phyloP scores from a whole-genome alignment of 345 rosid species.

The Populus pruinosa region DNA sequence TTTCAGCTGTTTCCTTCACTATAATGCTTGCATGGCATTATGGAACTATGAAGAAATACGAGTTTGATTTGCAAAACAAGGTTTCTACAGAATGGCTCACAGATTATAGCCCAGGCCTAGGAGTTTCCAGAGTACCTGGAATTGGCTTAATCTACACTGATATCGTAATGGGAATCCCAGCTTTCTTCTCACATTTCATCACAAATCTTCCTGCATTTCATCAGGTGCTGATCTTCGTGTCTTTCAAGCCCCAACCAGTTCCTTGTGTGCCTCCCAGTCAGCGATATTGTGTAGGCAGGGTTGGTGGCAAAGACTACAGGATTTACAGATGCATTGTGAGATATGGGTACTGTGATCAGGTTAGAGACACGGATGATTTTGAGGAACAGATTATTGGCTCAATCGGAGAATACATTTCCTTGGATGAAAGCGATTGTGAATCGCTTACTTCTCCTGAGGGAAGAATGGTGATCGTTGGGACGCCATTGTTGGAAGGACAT shows the following conservation, averaged over 20 bases:
- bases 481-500: slow-evolving; percentile 18
- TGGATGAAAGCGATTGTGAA: slow-evolving; percentile 43
- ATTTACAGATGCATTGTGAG: slow-evolving; percentile 55
- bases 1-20: slow-evolving; percentile 34
- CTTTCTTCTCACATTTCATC: slow-evolving; percentile 61
- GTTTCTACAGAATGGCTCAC: slow-evolving; percentile 58
- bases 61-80: slow-evolving; percentile 53
- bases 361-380: slow-evolving; percentile 45
- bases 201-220: slow-evolving; percentile 61
- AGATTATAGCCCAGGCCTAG: slow-evolving; percentile 41
- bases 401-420: slow-evolving; percentile 51
- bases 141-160: slow-evolving; percentile 53
- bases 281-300: slow-evolving; percentile 48
- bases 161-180: slow-evolving; percentile 50
- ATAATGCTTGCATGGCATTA: slow-evolving; percentile 60
- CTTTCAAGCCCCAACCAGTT: slow-evolving; percentile 54
- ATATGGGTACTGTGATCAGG: slow-evolving; percentile 49
- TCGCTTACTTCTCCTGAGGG: slow-evolving; percentile 29
- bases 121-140: slow-evolving; percentile 60
- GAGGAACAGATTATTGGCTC: slow-evolving; percentile 51
- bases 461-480: slow-evolving; percentile 41
- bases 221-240: slow-evolving; percentile 56
- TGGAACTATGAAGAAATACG: slow-evolving; percentile 54
- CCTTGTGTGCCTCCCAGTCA: slow-evolving; percentile 36
- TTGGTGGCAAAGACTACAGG: slow-evolving; percentile 39